Evolutionary conservation across 73 alveolate genomes (phyloP).

Genomic region (Diophrys sp.): DNA sequence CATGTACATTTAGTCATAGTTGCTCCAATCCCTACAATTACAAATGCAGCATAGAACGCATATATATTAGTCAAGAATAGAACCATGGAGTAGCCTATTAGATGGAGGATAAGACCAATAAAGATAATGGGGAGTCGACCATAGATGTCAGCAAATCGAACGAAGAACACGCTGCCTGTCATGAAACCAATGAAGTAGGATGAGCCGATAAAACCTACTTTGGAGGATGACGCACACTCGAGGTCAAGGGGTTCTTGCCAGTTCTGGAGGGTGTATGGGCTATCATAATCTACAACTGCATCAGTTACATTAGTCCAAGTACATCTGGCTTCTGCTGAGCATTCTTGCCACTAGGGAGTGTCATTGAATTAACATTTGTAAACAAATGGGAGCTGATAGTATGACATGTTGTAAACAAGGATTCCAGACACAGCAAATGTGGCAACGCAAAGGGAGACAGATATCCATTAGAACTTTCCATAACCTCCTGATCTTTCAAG

Average conservation of each 20-base stretch:
- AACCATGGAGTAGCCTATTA: not conserved
- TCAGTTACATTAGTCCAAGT: not conserved
- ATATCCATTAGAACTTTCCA: not conserved
- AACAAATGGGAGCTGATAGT: slow-evolving; percentile 14
- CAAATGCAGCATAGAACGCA: not conserved
- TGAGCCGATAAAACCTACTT: not conserved
- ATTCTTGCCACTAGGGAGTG: not conserved
- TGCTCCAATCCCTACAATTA: not conserved
- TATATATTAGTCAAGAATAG: not conserved
- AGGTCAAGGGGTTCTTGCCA: not conserved
- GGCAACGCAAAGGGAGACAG: not conserved
- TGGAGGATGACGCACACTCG: not conserved
- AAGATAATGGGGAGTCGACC: not conserved
- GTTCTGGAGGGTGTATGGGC: not conserved
- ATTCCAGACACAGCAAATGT: slow-evolving; percentile 3
- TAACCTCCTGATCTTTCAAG: not conserved
- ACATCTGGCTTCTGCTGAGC: not conserved
- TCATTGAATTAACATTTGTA: slow-evolving; percentile 5
- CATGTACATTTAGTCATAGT: not conserved
- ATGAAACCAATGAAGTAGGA: slow-evolving; percentile 3
- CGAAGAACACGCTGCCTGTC: not conserved
- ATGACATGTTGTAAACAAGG: slow-evolving; percentile 20
- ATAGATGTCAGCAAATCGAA: not conserved
- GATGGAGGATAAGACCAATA: not conserved
- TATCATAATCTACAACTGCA: not conserved